A percentile compares a stretch with the other conserved stretches of the same genome.
Conservation (phyloP, 805 yeast genomes). For the Starmerella stigmatis region DNA sequence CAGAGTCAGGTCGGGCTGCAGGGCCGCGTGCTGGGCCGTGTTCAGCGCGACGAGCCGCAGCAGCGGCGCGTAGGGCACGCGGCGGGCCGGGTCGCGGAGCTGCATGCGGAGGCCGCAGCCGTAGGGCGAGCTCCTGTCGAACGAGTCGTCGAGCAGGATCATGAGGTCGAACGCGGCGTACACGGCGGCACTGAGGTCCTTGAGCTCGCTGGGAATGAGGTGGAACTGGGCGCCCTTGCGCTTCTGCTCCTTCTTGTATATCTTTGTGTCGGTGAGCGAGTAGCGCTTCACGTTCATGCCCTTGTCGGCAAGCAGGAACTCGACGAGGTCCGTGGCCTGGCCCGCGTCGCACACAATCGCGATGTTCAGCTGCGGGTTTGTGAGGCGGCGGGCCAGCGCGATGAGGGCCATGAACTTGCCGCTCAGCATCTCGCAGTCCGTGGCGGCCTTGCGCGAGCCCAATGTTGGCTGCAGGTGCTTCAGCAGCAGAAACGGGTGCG, state of each 20-base stretch:
- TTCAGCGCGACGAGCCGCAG: slow-evolving; percentile 64
- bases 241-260: slow-evolving; percentile 16
- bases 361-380: slow-evolving; percentile 39
- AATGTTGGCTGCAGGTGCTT: slow-evolving; percentile 64
- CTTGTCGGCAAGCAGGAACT: slow-evolving; percentile 68
- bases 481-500: slow-evolving; percentile 81
- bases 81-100: slow-evolving; percentile 26
- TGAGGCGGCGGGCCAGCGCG: slow-evolving; percentile 51
- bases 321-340: slow-evolving; percentile 62
- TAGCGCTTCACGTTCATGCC: slow-evolving; percentile 52
- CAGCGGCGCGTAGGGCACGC: slow-evolving; percentile 39
- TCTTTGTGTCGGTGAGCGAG: slow-evolving; percentile 38
- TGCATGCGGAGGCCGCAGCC: slow-evolving; percentile 26
- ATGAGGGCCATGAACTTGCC: slow-evolving; percentile 64
- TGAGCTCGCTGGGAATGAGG: slow-evolving; percentile 37
- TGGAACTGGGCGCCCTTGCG: slow-evolving; percentile 25
- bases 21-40: slow-evolving; percentile 72
- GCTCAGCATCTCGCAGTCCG: slow-evolving; percentile 48
- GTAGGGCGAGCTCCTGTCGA: slow-evolving; percentile 36
- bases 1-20: slow-evolving; percentile 36
- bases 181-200: slow-evolving; percentile 26
- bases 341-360: slow-evolving; percentile 66
- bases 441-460: slow-evolving; percentile 52
- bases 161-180: slow-evolving; percentile 43
- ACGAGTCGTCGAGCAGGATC: slow-evolving; percentile 54